Conservation (phyloP, 2,329 filamentous ascomycete species). For the Neospermospora avenae region DNA sequence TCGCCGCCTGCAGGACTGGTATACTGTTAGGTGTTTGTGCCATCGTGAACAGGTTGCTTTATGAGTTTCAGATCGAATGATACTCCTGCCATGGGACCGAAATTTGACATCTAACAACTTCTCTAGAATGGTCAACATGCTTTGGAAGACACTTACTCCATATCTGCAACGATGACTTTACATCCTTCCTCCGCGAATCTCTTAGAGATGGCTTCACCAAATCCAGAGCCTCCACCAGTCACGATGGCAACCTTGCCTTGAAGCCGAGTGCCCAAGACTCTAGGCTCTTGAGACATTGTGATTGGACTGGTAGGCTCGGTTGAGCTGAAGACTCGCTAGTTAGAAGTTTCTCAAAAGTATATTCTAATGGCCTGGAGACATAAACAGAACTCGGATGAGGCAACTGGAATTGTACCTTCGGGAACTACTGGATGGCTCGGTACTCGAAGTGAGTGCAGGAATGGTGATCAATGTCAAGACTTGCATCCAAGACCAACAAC, state of each 20-base stretch:
- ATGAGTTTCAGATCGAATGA: not conserved
- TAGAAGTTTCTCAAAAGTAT: not conserved
- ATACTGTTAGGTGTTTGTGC: not conserved
- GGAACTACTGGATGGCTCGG: too few relatives aligned
- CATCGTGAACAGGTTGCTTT: not conserved
- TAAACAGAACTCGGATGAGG: too few relatives aligned
- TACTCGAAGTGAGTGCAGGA: too few relatives aligned
- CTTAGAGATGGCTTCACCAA: conserved; percentile 58
- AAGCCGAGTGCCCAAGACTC: conserved; percentile 37
- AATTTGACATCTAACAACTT: too few relatives aligned
- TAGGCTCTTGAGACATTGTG: conserved; percentile 21
- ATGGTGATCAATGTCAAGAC: too few relatives aligned
- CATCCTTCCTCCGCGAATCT: conserved; percentile 59
- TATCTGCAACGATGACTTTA: conserved; percentile 59
- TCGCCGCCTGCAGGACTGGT: conserved; percentile 44
- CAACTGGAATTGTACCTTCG: too few relatives aligned
- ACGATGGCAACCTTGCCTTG: conserved; percentile 55
- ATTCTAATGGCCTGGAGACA: not conserved
- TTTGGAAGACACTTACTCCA: too few relatives aligned
- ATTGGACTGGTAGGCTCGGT: conserved; percentile 34
- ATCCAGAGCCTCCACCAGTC: conserved; percentile 60
- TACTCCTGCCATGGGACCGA: too few relatives aligned
- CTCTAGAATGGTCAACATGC: too few relatives aligned
- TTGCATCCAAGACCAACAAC: too few relatives aligned
- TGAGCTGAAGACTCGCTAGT: not conserved